Conservation (phyloP, 2,329 filamentous ascomycete genomes). For the Chaetomium globosum region DNA sequence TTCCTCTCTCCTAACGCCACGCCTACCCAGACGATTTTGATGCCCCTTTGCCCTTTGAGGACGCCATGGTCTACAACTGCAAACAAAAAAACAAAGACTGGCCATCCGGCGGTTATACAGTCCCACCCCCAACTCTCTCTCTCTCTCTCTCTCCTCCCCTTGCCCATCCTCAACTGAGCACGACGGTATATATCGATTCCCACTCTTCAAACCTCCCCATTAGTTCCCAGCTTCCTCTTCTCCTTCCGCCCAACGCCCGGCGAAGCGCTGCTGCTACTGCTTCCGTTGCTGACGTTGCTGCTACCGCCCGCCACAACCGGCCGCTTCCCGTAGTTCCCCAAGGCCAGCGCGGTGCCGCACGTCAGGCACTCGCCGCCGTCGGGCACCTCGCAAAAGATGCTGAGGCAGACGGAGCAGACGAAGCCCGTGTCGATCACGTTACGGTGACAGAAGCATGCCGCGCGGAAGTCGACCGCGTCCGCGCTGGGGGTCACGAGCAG, state of each 20-base stretch:
- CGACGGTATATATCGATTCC: neutral
- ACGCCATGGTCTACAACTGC: constrained; percentile 18
- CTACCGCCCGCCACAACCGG: constrained; percentile 59
- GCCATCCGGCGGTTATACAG: neutral
- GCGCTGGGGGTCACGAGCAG: constrained; percentile 77
- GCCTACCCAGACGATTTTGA: constrained; percentile 16
- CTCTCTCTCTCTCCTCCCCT: neutral
- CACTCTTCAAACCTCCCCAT: constrained; percentile 46
- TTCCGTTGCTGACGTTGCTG: neutral
- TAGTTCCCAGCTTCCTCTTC: constrained; percentile 59
- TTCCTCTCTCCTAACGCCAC: constrained; percentile 14
- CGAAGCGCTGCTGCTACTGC: constrained; percentile 2
- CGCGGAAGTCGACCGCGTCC: constrained; percentile 89
- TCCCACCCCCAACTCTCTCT: neutral
- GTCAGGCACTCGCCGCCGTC: constrained; percentile 73
- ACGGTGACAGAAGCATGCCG: constrained; percentile 97
- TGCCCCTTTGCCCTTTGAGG: constrained; percentile 6
- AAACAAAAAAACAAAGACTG: neutral
- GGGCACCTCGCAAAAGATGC: constrained; percentile 78
- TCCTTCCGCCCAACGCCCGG: constrained; percentile 74
- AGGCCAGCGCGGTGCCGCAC: constrained; percentile 75
- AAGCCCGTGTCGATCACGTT: constrained; percentile 89
- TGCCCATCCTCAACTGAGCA: too few species aligned
- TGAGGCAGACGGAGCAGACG: constrained; percentile 94
- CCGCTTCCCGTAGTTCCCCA: constrained; percentile 74